A percentile compares a stretch with the other conserved stretches of the same genome.
Evolutionary conservation across 345 rosid genomes (phyloP).

Genomic region (Lenwebbia sp.): DNA sequence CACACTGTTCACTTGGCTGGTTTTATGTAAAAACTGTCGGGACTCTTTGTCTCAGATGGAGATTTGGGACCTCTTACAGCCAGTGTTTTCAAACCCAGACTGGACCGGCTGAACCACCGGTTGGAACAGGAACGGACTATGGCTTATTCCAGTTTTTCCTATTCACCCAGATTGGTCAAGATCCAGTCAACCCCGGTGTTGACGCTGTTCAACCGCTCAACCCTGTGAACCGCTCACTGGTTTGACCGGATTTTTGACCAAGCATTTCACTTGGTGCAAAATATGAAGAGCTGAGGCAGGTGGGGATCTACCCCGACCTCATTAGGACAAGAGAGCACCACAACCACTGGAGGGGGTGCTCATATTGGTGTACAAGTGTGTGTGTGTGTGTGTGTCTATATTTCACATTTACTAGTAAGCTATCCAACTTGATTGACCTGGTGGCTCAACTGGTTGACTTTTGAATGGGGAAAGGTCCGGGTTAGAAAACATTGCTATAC

Average conservation of each 20-base stretch:
- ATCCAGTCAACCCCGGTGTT: background rate
- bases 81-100: background rate
- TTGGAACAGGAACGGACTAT: background rate
- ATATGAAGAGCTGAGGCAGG: background rate
- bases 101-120: background rate
- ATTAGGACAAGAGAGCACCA: background rate
- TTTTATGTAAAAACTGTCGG: background rate
- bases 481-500: background rate
- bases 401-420: background rate
- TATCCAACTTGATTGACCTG: background rate
- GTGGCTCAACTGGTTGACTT: background rate
- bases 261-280: background rate
- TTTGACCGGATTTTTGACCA: background rate
- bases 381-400: background rate
- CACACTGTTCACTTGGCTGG: background rate
- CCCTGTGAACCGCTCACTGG: background rate
- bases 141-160: background rate
- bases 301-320: background rate
- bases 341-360: background rate
- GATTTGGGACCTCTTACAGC: background rate
- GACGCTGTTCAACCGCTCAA: background rate
- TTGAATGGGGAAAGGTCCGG: background rate
- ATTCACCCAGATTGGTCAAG: background rate
- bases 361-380: background rate
- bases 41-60: background rate